Evolutionary conservation across 768 basidiomycete genomes (phyloP), one percentile per base, ranked within the genome.

Genomic region (Lactifluus subvellereus): DNA sequence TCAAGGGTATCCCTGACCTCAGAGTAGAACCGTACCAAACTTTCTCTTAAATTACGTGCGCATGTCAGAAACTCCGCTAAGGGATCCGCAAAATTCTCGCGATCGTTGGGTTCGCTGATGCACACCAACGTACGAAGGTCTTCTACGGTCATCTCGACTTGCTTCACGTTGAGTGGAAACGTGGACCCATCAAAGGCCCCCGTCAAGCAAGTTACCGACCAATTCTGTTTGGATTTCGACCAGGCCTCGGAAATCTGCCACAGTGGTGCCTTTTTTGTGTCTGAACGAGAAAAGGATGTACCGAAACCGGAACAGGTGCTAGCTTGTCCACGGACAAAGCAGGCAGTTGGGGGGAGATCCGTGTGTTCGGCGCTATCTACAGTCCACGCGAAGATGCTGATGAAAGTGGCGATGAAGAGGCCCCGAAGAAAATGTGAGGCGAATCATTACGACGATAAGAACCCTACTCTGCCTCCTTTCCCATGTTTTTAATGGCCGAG

Each of bases 51-150:
- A 38, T 49, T 33, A 37, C 50, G 14, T n/a, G 42, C 42, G 18
- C 40, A 50, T 51, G 42, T 57, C 40, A 32, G 32, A 43, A 51
- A 30, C 40, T 62, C 61, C 35, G 13, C 55, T 40, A 43, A 30
- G 61, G 61, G 57, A 51, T 52, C 42, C 42, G 49, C 50, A 20
- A 62, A 50, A 20, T 52, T 45, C 53, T 57, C 33, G 61, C 55
- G 40, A 30, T 40, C 16, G 33, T 60, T 5, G 35, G 45, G 40
- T 22, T 56, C 11, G 60, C 32, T 51, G 22, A 27, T 27, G 38
- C 40, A 30, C 42, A 52, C 33, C n/a, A 52, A 16, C 37, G 37
- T 55, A 35, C 48, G 38, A 55, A 61, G 38, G 42, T 43, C 54
- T 33, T 54, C n/a, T 8, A 59, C n/a, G 48, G 9, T 27, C 38